These are phyloP conservation scores for Melocanna baccifera DNA, from an alignment of 176 grass and related monocot species.

Conservation along the genomic window DNA sequence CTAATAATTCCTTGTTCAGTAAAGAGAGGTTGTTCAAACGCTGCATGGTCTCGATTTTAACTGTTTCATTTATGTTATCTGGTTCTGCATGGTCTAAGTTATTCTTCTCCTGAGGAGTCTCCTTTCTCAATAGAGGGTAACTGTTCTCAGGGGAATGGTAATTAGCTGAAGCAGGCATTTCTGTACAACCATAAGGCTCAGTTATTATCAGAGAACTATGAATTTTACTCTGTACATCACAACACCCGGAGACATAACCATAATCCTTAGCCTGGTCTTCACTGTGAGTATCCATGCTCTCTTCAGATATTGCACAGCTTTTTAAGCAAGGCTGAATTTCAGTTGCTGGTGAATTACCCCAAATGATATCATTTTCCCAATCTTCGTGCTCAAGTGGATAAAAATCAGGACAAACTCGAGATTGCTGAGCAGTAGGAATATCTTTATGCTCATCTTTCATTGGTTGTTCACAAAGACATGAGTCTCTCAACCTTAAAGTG, in stretches of 20 bases:
- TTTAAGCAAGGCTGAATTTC: slow-evolving; percentile 44
- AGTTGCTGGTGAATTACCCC: slow-evolving; percentile 80
- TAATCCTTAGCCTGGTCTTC: slow-evolving; percentile 35
- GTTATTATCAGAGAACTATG: slow-evolving; percentile 14
- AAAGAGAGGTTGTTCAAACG: slow-evolving; percentile 63
- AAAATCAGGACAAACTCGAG: slow-evolving; percentile 75
- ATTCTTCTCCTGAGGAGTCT: slow-evolving; percentile 25
- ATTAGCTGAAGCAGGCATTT: slow-evolving; percentile 46
- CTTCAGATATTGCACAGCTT: slow-evolving; percentile 65
- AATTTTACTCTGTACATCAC: slow-evolving; percentile 34
- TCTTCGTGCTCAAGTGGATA: slow-evolving; percentile 88
- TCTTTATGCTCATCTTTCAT: slow-evolving; percentile 60
- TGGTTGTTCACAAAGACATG: slow-evolving; percentile 68
- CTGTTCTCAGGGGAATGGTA: slow-evolving; percentile 22
- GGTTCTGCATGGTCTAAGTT: slow-evolving; percentile 21
- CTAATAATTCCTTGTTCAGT: slow-evolving; percentile 75
- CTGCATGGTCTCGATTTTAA: slow-evolving; percentile 40
- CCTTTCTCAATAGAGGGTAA: slow-evolving; percentile 35
- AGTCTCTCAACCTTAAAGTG: slow-evolving; percentile 37
- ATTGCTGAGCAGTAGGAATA: slow-evolving; percentile 28
- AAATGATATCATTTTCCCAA: slow-evolving; percentile 92
- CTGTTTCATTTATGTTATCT: slow-evolving; percentile 38
- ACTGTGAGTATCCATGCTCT: slow-evolving; percentile 34
- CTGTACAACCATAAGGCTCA: slow-evolving; percentile 41
- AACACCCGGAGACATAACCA: slow-evolving; percentile 6